A percentile compares a stretch with the other conserved stretches of the same genome.
Evolutionary conservation across 2,329 filamentous ascomycete species (phyloP).

Genomic region (Bertia moriformis): DNA sequence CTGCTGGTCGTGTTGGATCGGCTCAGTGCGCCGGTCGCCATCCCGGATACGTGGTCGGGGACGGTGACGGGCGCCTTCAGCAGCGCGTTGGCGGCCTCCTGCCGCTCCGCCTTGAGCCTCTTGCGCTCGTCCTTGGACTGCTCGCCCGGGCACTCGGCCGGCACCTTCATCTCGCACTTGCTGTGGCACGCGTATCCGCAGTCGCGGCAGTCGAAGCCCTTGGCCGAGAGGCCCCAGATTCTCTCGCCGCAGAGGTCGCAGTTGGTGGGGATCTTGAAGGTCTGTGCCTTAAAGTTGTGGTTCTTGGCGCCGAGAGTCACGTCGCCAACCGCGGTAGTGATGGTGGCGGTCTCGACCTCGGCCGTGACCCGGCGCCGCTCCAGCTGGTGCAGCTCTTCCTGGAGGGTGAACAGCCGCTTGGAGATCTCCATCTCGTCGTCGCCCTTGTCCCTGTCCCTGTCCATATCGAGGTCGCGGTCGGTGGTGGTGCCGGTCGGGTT

Average conservation of each 20-base stretch:
- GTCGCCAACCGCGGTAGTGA: constrained; percentile 82
- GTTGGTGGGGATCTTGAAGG: constrained; percentile 97
- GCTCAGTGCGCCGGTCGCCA: constrained; percentile 43
- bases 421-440: constrained; percentile 77
- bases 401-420: constrained; percentile 65
- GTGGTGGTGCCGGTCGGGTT: too few relatives aligned
- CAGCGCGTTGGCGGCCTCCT: constrained; percentile 58
- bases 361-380: constrained; percentile 75
- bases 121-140: constrained; percentile 89
- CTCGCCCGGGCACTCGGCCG: constrained; percentile 87
- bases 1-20: constrained; percentile 78
- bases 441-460: neutral
- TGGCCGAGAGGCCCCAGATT: constrained; percentile 92
- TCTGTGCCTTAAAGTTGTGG: constrained; percentile 97
- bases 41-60: constrained; percentile 38
- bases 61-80: constrained; percentile 29
- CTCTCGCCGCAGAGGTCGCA: constrained; percentile 93
- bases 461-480: neutral
- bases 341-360: constrained; percentile 88
- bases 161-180: constrained; percentile 98
- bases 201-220: constrained; percentile 89
- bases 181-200: constrained; percentile 97
- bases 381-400: constrained; percentile 71
- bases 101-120: constrained; percentile 74
- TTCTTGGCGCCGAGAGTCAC: constrained; percentile 83